phyloP scores from a whole-genome alignment of 352 stramenopile species.

The Phytophthora pisi region DNA sequence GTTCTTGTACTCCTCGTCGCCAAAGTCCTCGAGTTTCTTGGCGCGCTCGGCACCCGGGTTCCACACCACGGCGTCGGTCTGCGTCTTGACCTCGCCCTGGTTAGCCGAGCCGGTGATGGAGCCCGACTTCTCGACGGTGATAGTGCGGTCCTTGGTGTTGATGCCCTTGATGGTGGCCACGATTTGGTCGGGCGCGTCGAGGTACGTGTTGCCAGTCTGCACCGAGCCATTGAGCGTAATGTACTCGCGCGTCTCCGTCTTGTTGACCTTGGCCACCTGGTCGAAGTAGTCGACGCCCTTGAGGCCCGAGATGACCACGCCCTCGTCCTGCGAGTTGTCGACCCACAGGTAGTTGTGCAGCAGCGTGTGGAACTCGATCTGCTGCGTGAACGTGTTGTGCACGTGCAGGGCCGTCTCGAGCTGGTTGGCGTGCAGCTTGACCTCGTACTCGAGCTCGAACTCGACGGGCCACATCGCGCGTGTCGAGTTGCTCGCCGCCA shows the following conservation, averaged over 20 bases:
- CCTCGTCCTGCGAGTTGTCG: slow-evolving; percentile 65
- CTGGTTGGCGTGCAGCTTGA: slow-evolving; percentile 61
- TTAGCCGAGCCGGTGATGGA: slow-evolving; percentile 41
- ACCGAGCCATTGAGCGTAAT: slow-evolving; percentile 38
- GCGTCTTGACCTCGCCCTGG: slow-evolving; percentile 25
- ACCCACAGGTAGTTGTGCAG: slow-evolving; percentile 95
- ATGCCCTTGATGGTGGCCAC: slow-evolving; percentile 58
- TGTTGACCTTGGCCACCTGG: slow-evolving; percentile 80
- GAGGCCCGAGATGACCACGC: slow-evolving; percentile 80
- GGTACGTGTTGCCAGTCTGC: slow-evolving; percentile 90
- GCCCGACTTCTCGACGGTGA: slow-evolving; percentile 70
- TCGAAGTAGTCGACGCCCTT: slow-evolving; percentile 85
- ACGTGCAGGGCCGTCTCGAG: slow-evolving; percentile 84
- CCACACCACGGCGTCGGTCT: slow-evolving; percentile 89
- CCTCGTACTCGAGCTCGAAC: slow-evolving; percentile 70
- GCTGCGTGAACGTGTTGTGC: slow-evolving; percentile 79
- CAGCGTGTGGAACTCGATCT: slow-evolving; percentile 93
- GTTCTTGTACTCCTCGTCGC: slow-evolving; percentile 92
- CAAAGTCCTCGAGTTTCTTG: slow-evolving; percentile 93
- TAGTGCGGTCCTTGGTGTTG: slow-evolving; percentile 49
- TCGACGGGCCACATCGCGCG: slow-evolving; percentile 54
- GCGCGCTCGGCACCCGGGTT: slow-evolving; percentile 94
- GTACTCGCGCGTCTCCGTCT: slow-evolving; percentile 59
- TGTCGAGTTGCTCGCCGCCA: slow-evolving; percentile 38
- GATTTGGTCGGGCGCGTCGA: slow-evolving; percentile 60